phyloP scores from a whole-genome alignment of 495 filamentous ascomycete species.

The Daldinia decipiens region DNA sequence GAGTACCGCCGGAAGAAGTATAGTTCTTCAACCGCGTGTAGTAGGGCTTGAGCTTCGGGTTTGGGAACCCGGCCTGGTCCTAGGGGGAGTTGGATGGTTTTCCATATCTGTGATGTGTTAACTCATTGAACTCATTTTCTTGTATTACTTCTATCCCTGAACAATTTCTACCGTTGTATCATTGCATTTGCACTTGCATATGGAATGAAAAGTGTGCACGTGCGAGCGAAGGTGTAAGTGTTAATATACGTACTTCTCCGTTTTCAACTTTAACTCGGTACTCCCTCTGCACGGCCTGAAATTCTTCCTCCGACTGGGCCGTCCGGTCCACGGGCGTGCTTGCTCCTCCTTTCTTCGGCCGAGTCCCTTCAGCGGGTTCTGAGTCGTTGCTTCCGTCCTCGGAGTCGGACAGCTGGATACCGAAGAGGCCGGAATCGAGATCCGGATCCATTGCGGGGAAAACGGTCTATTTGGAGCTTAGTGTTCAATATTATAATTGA shows the following conservation, averaged over 20 bases:
- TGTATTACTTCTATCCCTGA: not conserved
- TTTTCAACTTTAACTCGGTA: conserved; percentile 59
- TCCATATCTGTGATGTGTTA: conserved; percentile 50
- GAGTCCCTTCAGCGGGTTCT: conserved; percentile 22
- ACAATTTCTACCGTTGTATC: no score
- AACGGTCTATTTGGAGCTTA: no score
- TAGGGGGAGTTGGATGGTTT: conserved; percentile 54
- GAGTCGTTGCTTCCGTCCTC: conserved; percentile 39
- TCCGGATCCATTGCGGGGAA: conserved; percentile 36
- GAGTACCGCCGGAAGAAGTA: conserved; percentile 63
- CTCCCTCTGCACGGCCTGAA: conserved; percentile 49
- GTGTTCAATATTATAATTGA: not conserved
- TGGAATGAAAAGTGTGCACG: not conserved
- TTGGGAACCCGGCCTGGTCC: conserved; percentile 46
- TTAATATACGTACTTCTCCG: conserved; percentile 51
- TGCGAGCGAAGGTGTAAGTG: not conserved
- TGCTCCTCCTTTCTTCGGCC: conserved; percentile 21
- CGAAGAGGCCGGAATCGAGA: conserved; percentile 49
- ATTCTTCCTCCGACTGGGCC: conserved; percentile 57
- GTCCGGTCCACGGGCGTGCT: conserved; percentile 48
- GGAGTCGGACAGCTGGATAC: conserved; percentile 54
- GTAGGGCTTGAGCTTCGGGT: conserved; percentile 56
- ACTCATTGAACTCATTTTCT: not conserved
- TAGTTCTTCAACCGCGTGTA: conserved; percentile 66
- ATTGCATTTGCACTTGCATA: not conserved